Evolutionary conservation across 169 alveolate genomes (phyloP).

Genomic region (Babesia ovata): DNA sequence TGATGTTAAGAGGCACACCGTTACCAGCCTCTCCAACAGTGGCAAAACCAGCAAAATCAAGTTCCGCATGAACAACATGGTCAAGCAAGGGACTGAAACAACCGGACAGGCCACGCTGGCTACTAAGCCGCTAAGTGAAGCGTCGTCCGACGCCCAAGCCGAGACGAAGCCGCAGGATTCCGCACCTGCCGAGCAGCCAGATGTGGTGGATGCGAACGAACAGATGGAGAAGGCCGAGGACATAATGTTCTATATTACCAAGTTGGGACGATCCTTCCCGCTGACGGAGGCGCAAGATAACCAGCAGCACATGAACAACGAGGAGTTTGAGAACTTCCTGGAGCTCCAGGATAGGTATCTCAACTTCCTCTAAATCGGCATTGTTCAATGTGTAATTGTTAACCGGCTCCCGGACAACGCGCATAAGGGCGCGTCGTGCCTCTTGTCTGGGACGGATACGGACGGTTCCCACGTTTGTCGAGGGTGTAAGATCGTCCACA

Average conservation of each 20-base stretch:
- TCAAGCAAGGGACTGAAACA: neutral
- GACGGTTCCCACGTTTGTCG: too few relatives aligned
- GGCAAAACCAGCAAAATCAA: slow-evolving; percentile 35
- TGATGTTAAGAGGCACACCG: slow-evolving; percentile 33
- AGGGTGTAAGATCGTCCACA: too few relatives aligned
- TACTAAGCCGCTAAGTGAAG: neutral
- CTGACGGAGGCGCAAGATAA: slow-evolving; percentile 58
- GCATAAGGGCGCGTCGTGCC: too few relatives aligned
- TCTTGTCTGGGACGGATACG: too few relatives aligned
- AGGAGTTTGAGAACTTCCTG: slow-evolving; percentile 65
- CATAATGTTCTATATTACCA: slow-evolving; percentile 19
- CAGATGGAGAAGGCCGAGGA: neutral
- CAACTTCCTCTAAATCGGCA: slow-evolving; percentile 33
- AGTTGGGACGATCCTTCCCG: slow-evolving; percentile 23
- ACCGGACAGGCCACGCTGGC: neutral
- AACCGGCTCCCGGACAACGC: too few relatives aligned
- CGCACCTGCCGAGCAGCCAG: neutral
- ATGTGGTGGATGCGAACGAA: neutral
- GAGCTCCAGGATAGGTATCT: slow-evolving; percentile 71
- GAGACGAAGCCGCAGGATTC: neutral
- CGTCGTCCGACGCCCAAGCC: neutral
- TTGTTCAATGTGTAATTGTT: too few relatives aligned
- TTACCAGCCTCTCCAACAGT: slow-evolving; percentile 1
- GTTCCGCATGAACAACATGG: slow-evolving; percentile 48
- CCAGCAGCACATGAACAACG: slow-evolving; percentile 66